phyloP scores from a whole-genome alignment of 768 basidiomycete species.

The Xerocomellus dryophilus region DNA sequence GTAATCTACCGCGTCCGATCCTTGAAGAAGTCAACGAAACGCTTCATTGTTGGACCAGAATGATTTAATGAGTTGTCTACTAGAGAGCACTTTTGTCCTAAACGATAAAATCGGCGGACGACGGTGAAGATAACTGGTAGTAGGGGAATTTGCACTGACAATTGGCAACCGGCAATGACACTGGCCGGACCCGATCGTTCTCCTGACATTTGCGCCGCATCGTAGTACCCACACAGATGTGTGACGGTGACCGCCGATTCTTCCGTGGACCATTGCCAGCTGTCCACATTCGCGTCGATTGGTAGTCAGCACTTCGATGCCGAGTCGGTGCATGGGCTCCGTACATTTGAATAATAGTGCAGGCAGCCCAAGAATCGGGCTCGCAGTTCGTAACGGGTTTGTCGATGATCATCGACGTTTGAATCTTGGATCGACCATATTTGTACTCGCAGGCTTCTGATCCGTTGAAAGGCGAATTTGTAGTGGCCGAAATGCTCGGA shows the following conservation, averaged over 20 bases:
- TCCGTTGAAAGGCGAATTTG: no score
- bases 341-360: background rate
- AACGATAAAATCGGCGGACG: slow-evolving; percentile 3
- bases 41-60: slow-evolving; percentile 11
- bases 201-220: background rate
- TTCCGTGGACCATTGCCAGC: background rate
- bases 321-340: background rate
- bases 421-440: background rate
- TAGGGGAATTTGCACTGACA: background rate
- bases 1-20: background rate
- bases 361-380: background rate
- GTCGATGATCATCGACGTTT: background rate
- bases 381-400: no score
- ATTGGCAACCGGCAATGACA: background rate
- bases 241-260: background rate
- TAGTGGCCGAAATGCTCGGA: background rate
- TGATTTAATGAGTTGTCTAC: background rate
- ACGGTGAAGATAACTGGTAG: background rate
- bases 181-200: background rate
- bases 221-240: background rate
- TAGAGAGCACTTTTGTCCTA: background rate
- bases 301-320: background rate
- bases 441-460: no score
- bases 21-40: background rate
- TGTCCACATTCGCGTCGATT: background rate